Conservation (phyloP, 179 eudicot genomes). For the Heliamphora pulchella region DNA sequence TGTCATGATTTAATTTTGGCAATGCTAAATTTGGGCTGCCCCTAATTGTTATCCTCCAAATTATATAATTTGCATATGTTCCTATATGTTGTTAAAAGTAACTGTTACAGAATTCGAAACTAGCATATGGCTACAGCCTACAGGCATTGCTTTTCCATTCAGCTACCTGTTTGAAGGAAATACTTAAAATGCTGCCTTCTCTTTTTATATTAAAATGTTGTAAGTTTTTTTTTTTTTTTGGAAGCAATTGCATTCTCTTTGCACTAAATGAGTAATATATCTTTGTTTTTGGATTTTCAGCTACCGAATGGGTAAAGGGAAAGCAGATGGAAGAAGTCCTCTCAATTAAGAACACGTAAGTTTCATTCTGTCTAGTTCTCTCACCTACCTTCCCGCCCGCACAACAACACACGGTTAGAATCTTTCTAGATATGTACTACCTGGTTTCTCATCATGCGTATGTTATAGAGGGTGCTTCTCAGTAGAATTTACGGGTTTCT, state of each 20-base stretch:
- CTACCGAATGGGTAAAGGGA: slow-evolving; percentile 96
- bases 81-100: neutral
- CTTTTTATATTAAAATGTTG: neutral
- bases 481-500: neutral
- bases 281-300: slow-evolving; percentile 38
- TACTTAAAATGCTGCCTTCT: neutral
- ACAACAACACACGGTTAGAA: neutral
- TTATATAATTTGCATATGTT: neutral
- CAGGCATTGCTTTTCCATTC: neutral
- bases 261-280: neutral
- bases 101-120: neutral
- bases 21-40: neutral
- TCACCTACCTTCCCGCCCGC: neutral
- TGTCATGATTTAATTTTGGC: neutral
- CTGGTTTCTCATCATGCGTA: neutral
- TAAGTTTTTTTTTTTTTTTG: neutral
- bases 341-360: slow-evolving; percentile 86
- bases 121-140: neutral
- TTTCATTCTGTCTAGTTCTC: slow-evolving; percentile 10
- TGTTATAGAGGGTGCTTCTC: neutral
- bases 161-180: neutral
- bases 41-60: neutral
- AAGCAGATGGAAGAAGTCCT: slow-evolving; percentile 80
- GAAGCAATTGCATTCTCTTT: neutral
- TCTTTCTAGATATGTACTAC: neutral